These are phyloP conservation scores for Glonium stellatum DNA, from an alignment of 495 filamentous ascomycete species.

Conservation along the genomic window DNA sequence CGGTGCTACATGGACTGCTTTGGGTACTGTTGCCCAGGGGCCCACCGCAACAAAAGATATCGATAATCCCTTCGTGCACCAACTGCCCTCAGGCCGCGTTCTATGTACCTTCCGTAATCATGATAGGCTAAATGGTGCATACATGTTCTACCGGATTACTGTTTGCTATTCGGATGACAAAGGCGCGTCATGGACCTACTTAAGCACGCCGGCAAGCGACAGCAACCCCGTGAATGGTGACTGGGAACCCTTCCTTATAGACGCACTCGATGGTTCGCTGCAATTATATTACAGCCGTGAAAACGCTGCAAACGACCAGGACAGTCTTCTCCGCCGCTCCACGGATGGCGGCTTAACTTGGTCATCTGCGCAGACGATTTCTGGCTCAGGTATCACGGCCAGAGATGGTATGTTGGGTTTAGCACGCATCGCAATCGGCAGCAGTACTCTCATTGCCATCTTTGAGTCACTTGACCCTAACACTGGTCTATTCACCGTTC, in stretches of 20 bases:
- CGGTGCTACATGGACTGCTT: slow-evolving; percentile 37
- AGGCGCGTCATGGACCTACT: slow-evolving; percentile 48
- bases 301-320: slow-evolving; percentile 50
- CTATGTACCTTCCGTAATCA: slow-evolving; percentile 58
- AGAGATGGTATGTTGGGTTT: slow-evolving; percentile 61
- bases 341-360: slow-evolving; percentile 49
- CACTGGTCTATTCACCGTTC: slow-evolving; percentile 45
- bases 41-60: slow-evolving; percentile 42
- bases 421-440: slow-evolving; percentile 32
- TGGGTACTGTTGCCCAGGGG: slow-evolving; percentile 32
- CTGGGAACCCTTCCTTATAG: slow-evolving; percentile 57
- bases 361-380: slow-evolving; percentile 42
- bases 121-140: slow-evolving; percentile 39
- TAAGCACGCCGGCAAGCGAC: slow-evolving; percentile 44
- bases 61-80: slow-evolving; percentile 54
- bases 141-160: slow-evolving; percentile 54
- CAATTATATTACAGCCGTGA: slow-evolving; percentile 56
- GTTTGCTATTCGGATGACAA: slow-evolving; percentile 51
- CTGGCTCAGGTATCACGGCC: slow-evolving; percentile 40
- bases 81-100: slow-evolving; percentile 44
- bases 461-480: slow-evolving; percentile 46
- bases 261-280: slow-evolving; percentile 40
- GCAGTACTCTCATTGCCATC: slow-evolving; percentile 48
- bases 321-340: slow-evolving; percentile 52
- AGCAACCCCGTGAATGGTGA: slow-evolving; percentile 44